A percentile compares a stretch with the other conserved stretches of the same genome.
Evolutionary conservation across 1,284 basidiomycete genomes (phyloP).

Genomic region (Farysia itapuensis): DNA sequence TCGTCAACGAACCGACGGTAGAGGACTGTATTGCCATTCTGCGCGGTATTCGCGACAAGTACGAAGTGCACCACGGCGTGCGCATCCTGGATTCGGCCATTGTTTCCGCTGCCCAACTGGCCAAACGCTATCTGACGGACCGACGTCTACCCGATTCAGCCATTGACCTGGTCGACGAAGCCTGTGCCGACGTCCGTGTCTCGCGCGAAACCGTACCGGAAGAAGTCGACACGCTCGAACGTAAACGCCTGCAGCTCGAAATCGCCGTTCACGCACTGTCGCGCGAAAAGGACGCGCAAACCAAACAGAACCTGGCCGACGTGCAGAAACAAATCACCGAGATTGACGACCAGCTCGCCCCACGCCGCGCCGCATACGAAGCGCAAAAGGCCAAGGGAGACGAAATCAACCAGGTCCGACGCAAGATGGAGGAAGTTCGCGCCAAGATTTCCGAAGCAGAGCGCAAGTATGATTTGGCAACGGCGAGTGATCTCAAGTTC

Average conservation of each 20-base stretch:
- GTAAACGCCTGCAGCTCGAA: slow-evolving; percentile 86
- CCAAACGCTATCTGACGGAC: slow-evolving; percentile 80
- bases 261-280: slow-evolving; percentile 91
- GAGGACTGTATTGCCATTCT: slow-evolving; percentile 90
- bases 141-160: slow-evolving; percentile 59
- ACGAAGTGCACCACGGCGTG: slow-evolving; percentile 66
- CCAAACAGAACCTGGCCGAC: slow-evolving; percentile 78
- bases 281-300: slow-evolving; percentile 78
- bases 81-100: slow-evolving; percentile 85
- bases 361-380: slow-evolving; percentile 84
- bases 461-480: slow-evolving; percentile 67
- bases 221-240: slow-evolving; percentile 89
- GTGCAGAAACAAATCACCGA: slow-evolving; percentile 80
- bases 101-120: slow-evolving; percentile 86
- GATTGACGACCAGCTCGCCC: slow-evolving; percentile 85
- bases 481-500: slow-evolving; percentile 79
- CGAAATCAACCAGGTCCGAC: slow-evolving; percentile 77
- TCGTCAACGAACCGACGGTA: slow-evolving; percentile 89
- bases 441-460: slow-evolving; percentile 94
- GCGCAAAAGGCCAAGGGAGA: slow-evolving; percentile 84
- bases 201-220: slow-evolving; percentile 87
- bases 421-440: slow-evolving; percentile 86
- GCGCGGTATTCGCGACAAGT: slow-evolving; percentile 81
- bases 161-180: slow-evolving; percentile 60
- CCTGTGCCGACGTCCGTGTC: slow-evolving; percentile 63